Evolutionary conservation across 192 early-diverging fungal species (phyloP), one percentile per base, ranked within the genome.

Genomic region (Mortierella antarctica): DNA sequence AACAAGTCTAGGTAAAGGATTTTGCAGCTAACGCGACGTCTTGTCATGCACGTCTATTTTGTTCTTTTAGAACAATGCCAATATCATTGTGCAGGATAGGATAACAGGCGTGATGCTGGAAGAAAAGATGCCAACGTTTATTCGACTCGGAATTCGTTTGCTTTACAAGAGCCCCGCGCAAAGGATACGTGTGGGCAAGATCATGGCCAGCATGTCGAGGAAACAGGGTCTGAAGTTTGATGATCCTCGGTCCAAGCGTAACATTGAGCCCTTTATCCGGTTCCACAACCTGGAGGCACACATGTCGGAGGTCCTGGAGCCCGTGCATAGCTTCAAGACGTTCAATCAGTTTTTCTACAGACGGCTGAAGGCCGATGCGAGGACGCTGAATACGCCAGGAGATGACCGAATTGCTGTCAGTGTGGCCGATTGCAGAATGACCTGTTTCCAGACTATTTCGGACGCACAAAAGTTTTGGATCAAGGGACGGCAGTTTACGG

Each of bases 281-380:
- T 93, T 93, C 76, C 92, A 96, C 73, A 71, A 89, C 15, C 64
- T 96, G 2, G 83, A 92, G 23, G 65, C 70, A 0, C 77, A 80
- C 18, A 75, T 91, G 72, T 83, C 85, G 10, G 92, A 96, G 68
- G 88, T 95, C 9, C 57, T 91, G 2, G 88, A 93, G 20, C 92
- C 94, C 3, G 57, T 94, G 20, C 82, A 89, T 20, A 86, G 71
- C 50, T 95, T 92, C 63, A 85, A 86, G 23, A 93, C 82, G 8
- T 95, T 96, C 68, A 96, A 96, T 74, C 90, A 95, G 67, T 96
- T 96, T 82, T 96, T 95, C 65, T 94, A 93, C 83, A 86, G 95
- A 15, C 88, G 87, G 21, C 82, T 96, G 40, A 95, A 94, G 66
- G 90, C 92, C 5, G 76, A 74, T n/a, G 85, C 91, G 4, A 82